Conservation (phyloP, 208 protist species). For the Zelonia costaricensis region DNA sequence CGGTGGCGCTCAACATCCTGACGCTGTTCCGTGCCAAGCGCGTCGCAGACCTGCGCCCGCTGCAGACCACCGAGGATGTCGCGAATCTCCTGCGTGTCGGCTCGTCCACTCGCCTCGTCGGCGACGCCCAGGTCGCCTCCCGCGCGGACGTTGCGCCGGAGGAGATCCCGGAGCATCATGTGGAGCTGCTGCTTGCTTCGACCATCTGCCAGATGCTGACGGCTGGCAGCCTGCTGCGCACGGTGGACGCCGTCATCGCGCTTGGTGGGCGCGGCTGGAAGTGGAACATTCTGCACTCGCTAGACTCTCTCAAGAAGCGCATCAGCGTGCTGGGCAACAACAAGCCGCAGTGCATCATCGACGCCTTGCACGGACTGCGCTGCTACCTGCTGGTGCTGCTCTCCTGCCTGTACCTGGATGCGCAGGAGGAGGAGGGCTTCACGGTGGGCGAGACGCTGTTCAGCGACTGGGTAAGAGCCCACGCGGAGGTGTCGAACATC, state of each 20-base stretch:
- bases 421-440: slow-evolving; percentile 29
- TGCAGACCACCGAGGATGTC: slow-evolving; percentile 44
- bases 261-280: slow-evolving; percentile 64
- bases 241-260: slow-evolving; percentile 64
- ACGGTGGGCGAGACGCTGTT: slow-evolving; percentile 39
- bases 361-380: slow-evolving; percentile 68
- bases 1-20: slow-evolving; percentile 80
- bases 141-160: slow-evolving; percentile 25
- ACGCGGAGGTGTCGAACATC: slow-evolving; percentile 78
- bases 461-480: slow-evolving; percentile 66
- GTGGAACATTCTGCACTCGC: slow-evolving; percentile 81
- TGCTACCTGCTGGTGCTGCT: slow-evolving; percentile 86
- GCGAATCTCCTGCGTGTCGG: slow-evolving; percentile 46
- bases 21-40: slow-evolving; percentile 69
- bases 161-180: slow-evolving; percentile 53
- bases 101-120: slow-evolving; percentile 32
- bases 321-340: slow-evolving; percentile 43
- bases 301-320: slow-evolving; percentile 69
- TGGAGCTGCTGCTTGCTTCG: slow-evolving; percentile 76
- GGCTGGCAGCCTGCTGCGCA: slow-evolving; percentile 69
- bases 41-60: slow-evolving; percentile 40
- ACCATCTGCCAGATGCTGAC: slow-evolving; percentile 90
- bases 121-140: slow-evolving; percentile 40
- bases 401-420: slow-evolving; percentile 78
- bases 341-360: slow-evolving; percentile 55